Percentiles rank a stretch among this genome's conserved stretches.
Evolutionary conservation across 768 basidiomycete genomes (phyloP).

Genomic region (Rhodocollybia butyracea): DNA sequence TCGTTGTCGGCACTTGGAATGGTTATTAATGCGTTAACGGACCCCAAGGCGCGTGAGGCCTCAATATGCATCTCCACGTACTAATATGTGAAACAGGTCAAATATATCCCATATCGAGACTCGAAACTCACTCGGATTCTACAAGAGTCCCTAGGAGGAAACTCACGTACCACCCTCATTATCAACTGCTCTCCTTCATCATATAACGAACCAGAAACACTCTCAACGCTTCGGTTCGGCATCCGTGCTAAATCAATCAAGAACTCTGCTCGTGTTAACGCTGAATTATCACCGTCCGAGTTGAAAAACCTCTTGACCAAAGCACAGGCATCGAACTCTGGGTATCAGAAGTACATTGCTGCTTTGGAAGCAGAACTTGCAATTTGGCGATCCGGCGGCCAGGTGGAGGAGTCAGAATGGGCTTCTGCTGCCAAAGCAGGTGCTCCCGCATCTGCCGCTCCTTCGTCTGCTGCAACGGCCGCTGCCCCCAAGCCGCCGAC

Average conservation of each 20-base stretch:
- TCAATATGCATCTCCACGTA: neutral
- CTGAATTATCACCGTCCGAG: slow-evolving; percentile 93
- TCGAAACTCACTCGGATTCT: slow-evolving; percentile 98
- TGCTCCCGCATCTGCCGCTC: slow-evolving; percentile 30
- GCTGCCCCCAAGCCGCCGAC: slow-evolving; percentile 60
- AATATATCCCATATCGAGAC: slow-evolving; percentile 97
- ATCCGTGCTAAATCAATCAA: slow-evolving; percentile 99
- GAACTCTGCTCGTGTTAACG: slow-evolving; percentile 98
- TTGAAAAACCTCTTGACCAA: slow-evolving; percentile 91
- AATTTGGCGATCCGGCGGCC: slow-evolving; percentile 85
- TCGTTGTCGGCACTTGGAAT: slow-evolving; percentile 95
- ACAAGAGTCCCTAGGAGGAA: slow-evolving; percentile 97
- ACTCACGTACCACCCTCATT: slow-evolving; percentile 94
- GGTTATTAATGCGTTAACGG: slow-evolving; percentile 98
- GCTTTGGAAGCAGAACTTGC: slow-evolving; percentile 89
- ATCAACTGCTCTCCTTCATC: slow-evolving; percentile 99
- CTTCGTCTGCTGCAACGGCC: slow-evolving; percentile 47
- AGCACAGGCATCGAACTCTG: slow-evolving; percentile 80
- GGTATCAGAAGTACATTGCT: slow-evolving; percentile 82
- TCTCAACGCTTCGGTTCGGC: slow-evolving; percentile 97
- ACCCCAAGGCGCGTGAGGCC: slow-evolving; percentile 69
- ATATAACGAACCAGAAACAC: slow-evolving; percentile 95
- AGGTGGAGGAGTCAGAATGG: slow-evolving; percentile 84
- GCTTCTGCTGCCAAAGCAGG: slow-evolving; percentile 62
- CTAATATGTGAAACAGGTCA: slow-evolving; percentile 51